Percentiles rank a stretch among this genome's conserved stretches.
phyloP scores from a whole-genome alignment of 1,284 basidiomycete genomes.

The Trichosporon ovoides region DNA sequence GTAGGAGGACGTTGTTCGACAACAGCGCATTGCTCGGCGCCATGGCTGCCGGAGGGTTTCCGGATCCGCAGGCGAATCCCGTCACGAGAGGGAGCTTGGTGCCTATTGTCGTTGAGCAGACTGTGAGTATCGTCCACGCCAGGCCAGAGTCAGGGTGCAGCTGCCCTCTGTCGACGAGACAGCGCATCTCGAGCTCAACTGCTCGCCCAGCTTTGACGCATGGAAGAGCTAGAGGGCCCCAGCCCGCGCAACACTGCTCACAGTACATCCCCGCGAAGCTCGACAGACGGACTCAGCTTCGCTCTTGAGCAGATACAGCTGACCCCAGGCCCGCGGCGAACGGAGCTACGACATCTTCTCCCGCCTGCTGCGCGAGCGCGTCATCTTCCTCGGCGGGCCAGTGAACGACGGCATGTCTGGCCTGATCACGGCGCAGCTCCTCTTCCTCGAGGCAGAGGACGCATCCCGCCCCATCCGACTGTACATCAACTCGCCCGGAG shows the following conservation, averaged over 20 bases:
- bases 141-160: no score
- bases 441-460: constrained; percentile 91
- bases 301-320: constrained; percentile 44
- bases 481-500: constrained; percentile 91
- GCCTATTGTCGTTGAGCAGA: constrained; percentile 89
- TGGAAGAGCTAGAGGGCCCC: no score
- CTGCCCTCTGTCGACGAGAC: no score
- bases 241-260: no score
- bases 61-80: constrained; percentile 15
- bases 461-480: constrained; percentile 84
- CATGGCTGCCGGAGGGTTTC: neutral
- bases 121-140: constrained; percentile 56
- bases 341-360: constrained; percentile 93
- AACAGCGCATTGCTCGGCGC: neutral
- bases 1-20: no score
- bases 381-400: constrained; percentile 73
- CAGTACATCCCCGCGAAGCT: no score
- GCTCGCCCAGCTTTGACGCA: no score
- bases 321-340: constrained; percentile 86
- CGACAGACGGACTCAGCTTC: no score
- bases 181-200: no score
- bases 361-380: constrained; percentile 76
- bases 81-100: constrained; percentile 55
- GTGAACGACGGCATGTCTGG: constrained; percentile 71
- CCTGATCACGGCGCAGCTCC: constrained; percentile 76